Evolutionary conservation across 129 eudicot species (phyloP), one percentile per base, ranked within the genome.

Genomic region (Cynara cardunculus): DNA sequence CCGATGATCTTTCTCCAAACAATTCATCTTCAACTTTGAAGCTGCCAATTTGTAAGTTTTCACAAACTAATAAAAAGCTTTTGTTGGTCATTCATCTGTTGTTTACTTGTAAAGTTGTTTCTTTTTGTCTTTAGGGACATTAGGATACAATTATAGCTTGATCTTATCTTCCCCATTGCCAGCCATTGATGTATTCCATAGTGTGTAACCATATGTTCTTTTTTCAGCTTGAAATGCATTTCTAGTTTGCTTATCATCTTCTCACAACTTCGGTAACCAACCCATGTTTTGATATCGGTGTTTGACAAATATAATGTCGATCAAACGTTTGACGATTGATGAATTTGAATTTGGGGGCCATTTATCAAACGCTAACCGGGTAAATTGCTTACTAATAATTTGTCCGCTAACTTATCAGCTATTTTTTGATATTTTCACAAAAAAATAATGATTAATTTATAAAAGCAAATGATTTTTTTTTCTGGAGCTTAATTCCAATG

Each of bases 1-100:
- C 75, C 84, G 95, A 39, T 90, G 87, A 87, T 83, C 13, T 26
- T 30, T 64, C 24, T 39, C 27, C 5, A n/a, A 46, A 69, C 34
- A 46, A 6, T 39, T 21, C 11, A 71, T 25, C 14, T 18, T 71
- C 7, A 44, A 44, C 44, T 4, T 73, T 39, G 16, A 49, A 49
- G 56, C 67, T 27, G 56, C 34, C 35, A 73, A 24, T 56, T 69
- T 76, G 26, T 37, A 82, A 25, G 72, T 70, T 70, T 25, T 64
- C 46, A 69, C 49, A 76, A 70, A 76, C 44, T 70, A 34, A 70
- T 76, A 71, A 69, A 19, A 34, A 83, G 34, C 56, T 25, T 59
- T 35, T 75, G 71, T 46, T 44, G 61, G 78, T 76, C n/a, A 37
- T 2, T 53, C 31, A 16, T 75, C 69, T 49, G 49, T 76, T 77